These are phyloP conservation scores for Mortierella hygrophila DNA, from an alignment of 192 early-diverging fungal genomes.

Conservation along the genomic window DNA sequence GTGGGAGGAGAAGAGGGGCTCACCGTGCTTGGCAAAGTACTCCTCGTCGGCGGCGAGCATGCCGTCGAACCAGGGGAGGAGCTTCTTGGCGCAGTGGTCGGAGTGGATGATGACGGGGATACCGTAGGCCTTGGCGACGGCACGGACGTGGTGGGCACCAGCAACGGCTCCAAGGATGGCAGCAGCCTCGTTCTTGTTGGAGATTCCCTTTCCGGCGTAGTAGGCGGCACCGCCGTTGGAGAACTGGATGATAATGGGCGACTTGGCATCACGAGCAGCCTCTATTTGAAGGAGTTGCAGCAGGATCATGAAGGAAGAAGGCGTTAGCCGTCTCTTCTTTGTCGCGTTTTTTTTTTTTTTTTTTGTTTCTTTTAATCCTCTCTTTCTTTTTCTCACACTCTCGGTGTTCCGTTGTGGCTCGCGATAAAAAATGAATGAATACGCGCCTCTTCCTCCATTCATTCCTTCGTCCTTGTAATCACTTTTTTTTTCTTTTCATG, in stretches of 20 bases:
- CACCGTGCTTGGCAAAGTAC: slow-evolving; percentile 93
- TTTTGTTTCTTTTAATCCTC: background rate
- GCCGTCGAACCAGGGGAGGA: slow-evolving; percentile 97
- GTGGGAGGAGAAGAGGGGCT: slow-evolving; percentile 97
- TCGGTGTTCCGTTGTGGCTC: background rate
- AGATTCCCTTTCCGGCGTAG: slow-evolving; percentile 94
- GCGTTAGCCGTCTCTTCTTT: background rate
- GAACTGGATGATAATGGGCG: slow-evolving; percentile 96
- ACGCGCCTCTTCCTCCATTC: background rate
- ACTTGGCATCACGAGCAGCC: slow-evolving; percentile 93
- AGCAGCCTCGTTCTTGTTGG: slow-evolving; percentile 90
- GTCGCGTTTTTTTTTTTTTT: background rate
- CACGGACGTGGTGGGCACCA: slow-evolving; percentile 88
- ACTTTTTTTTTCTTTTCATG: background rate
- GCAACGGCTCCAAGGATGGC: slow-evolving; percentile 92
- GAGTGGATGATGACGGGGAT: slow-evolving; percentile 87
- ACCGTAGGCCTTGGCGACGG: slow-evolving; percentile 88
- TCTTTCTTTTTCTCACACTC: too few species aligned
- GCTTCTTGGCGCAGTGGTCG: slow-evolving; percentile 98
- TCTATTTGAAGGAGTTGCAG: slow-evolving; percentile 53
- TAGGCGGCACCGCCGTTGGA: slow-evolving; percentile 93
- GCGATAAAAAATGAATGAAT: background rate
- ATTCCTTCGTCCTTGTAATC: background rate
- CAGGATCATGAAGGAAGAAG: background rate
- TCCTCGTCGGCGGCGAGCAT: slow-evolving; percentile 96